Percentiles rank a stretch among this genome's conserved stretches.
Evolutionary conservation across 345 rosid genomes (phyloP).

Genomic region (Salix koriyanagi): DNA sequence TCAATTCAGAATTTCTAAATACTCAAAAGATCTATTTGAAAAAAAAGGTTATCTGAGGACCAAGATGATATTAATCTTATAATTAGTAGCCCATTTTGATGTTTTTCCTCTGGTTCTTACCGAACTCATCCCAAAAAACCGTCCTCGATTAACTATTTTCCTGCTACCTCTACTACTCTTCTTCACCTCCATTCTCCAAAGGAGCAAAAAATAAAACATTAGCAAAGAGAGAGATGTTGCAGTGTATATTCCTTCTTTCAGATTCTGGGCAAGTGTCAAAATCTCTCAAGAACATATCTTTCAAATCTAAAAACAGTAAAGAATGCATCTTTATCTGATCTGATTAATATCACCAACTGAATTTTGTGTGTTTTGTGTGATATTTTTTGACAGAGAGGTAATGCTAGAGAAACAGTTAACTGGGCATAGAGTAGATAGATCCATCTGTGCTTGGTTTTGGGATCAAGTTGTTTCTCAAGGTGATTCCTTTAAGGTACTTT

Average conservation of each 20-base stretch:
- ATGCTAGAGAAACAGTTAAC: conserved; percentile 97
- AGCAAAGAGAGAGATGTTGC: conserved; percentile 52
- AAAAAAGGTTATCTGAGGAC: background rate
- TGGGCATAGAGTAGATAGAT: conserved; percentile 88
- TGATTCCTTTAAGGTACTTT: conserved; percentile 66
- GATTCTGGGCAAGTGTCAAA: conserved; percentile 66
- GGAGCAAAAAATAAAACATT: background rate
- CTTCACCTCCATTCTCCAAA: background rate
- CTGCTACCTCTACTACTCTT: background rate
- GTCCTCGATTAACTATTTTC: background rate
- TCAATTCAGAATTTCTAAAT: background rate
- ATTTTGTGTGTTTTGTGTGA: background rate
- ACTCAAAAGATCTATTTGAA: background rate
- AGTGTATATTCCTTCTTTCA: conserved; percentile 89
- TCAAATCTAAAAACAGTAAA: background rate
- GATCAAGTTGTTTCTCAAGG: conserved; percentile 66
- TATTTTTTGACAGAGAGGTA: conserved; percentile 56
- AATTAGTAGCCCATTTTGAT: background rate
- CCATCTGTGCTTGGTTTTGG: conserved; percentile 96
- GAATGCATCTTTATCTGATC: background rate
- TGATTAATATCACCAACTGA: background rate
- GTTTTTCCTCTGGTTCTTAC: background rate
- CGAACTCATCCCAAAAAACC: background rate
- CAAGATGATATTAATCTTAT: background rate
- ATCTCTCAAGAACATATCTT: background rate